Evolutionary conservation across 257 asterid genomes (phyloP), one percentile per base, ranked within the genome.

Genomic region (Solanum bukasovii): DNA sequence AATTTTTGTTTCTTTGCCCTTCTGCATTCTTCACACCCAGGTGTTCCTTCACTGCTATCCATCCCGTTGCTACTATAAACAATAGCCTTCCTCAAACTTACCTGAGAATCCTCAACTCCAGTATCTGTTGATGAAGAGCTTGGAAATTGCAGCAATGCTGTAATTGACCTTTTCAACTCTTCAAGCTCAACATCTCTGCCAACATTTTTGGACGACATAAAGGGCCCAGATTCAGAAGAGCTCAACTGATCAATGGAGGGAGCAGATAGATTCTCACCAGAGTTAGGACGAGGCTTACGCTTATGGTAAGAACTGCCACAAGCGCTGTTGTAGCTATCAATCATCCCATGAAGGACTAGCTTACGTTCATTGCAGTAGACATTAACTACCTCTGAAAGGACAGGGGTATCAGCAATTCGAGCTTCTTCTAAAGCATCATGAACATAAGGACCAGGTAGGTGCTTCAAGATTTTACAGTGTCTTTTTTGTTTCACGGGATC

Each of bases 11-110:
- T 93, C 92, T 98, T 98, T 84, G 86, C 91, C 89, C 93, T 94
- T 92, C 92, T 94, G 92, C 99, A 98, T 90, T 98, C 99, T 92
- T 98, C 98, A 92, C 99, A 98, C 88, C 94, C 99, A 40, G 96
- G 93, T 78, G 95, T 91, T 90, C 94, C 99, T 89, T 94, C 99
- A 88, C 91, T 86, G 67, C 81, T 78, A 89, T 91, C 98, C 65
- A 88, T 87, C 90, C 91, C 90, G 88, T 88, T 94, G 75, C 89
- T 86, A 83, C 90, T 89, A 67, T 88, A 88, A 72, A 90, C 92
- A 87, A 87, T 89, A 90, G 91, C 90, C 92, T 93, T 91, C 90
- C 91, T 94, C 87, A 63, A 34, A 88, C 88, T 92, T 89, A 90
- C 93, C 73, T 89, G 95, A 61, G 93, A 89, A 88, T 92, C 98